Conservation (phyloP, 495 filamentous ascomycete genomes). For the Chaetomium tenue region DNA sequence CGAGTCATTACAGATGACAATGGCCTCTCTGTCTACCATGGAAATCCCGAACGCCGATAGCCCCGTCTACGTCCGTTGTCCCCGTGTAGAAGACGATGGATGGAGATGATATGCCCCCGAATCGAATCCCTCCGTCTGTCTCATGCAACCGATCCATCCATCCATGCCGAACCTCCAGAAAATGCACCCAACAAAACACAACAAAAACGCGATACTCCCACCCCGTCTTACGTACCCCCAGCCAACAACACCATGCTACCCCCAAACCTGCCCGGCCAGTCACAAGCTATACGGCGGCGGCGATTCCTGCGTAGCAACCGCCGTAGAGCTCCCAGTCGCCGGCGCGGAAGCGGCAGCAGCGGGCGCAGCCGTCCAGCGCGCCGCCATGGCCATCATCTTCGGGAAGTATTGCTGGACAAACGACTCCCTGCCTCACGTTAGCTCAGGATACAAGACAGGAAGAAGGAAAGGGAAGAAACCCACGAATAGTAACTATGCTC, state of each 20-base stretch:
- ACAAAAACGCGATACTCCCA: not conserved
- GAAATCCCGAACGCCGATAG: not conserved
- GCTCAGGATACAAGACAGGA: not conserved
- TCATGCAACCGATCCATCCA: not conserved
- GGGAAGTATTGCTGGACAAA: slow-evolving; percentile 52
- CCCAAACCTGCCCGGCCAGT: slow-evolving; percentile 14
- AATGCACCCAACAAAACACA: not conserved
- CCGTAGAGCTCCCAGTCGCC: not conserved
- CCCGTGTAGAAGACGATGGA: not conserved
- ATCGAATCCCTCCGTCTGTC: not conserved
- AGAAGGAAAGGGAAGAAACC: slow-evolving; percentile 30
- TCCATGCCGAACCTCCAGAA: not conserved
- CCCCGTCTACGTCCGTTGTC: not conserved
- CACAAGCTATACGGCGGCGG: slow-evolving; percentile 20
- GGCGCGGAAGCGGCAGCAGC: not conserved
- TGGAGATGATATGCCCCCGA: too few species aligned
- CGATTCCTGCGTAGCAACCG: not conserved
- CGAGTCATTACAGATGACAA: not conserved
- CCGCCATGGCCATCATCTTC: slow-evolving; percentile 47
- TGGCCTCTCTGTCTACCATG: not conserved
- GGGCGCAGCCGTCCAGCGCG: slow-evolving; percentile 21
- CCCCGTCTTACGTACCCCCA: too few species aligned
- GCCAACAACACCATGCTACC: not conserved
- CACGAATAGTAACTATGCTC: slow-evolving; percentile 85
- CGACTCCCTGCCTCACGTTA: slow-evolving; percentile 40